Evolutionary conservation across 1,284 basidiomycete species (phyloP).

Genomic region (Cystobasidium pallidum): DNA sequence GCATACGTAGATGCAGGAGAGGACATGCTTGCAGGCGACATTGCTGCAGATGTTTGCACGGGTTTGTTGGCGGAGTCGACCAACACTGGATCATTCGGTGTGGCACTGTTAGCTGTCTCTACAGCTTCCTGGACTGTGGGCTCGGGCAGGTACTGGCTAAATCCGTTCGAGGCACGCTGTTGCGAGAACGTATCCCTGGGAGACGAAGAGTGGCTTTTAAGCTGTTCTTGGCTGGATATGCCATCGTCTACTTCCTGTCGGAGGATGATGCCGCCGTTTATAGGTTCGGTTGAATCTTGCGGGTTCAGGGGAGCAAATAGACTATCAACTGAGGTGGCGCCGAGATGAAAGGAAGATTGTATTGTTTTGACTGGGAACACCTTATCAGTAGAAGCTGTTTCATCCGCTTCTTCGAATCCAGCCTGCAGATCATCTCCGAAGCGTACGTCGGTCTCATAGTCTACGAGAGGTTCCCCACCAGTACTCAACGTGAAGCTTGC

Average conservation of each 20-base stretch:
- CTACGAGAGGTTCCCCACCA: constrained; percentile 27
- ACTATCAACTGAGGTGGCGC: neutral
- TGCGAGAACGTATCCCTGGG: neutral
- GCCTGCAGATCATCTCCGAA: constrained; percentile 40
- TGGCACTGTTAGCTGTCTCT: neutral
- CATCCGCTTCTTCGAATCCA: neutral
- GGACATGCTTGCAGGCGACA: neutral
- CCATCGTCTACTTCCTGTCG: too few relatives aligned
- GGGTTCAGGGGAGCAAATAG: neutral
- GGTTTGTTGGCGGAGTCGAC: neutral
- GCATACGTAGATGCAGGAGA: neutral
- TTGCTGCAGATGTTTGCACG: neutral
- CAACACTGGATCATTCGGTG: neutral
- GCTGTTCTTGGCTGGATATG: neutral
- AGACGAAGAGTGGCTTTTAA: neutral
- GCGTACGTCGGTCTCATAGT: constrained; percentile 38
- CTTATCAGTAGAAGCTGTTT: too few relatives aligned
- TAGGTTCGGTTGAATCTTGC: neutral
- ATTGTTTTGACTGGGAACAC: neutral
- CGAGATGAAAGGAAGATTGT: neutral
- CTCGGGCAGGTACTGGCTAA: neutral
- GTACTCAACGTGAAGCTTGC: constrained; percentile 16
- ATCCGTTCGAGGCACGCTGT: neutral
- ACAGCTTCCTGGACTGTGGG: neutral
- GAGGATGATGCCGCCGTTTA: too few relatives aligned